phyloP scores from a whole-genome alignment of 768 basidiomycete species.

The Collybia sp. region DNA sequence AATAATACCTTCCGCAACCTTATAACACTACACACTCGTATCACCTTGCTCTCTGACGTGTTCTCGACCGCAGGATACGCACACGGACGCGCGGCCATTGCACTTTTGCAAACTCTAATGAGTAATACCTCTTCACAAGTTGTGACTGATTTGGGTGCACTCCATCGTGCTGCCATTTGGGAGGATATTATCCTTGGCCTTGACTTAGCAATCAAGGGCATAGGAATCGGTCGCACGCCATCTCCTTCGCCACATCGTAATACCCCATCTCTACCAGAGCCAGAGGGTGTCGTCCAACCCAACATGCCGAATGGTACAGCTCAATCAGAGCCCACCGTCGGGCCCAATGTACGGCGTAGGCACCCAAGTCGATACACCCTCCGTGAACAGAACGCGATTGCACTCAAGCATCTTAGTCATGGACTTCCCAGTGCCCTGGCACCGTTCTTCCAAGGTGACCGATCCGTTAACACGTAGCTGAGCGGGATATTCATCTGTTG shows the following conservation, averaged over 20 bases:
- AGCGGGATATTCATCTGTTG: not conserved
- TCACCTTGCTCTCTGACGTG: slow-evolving; percentile 82
- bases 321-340: slow-evolving; percentile 10
- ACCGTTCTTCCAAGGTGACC: slow-evolving; percentile 82
- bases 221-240: slow-evolving; percentile 40
- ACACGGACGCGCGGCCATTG: slow-evolving; percentile 72
- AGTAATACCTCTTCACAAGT: slow-evolving; percentile 57
- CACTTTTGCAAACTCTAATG: slow-evolving; percentile 73
- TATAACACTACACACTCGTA: slow-evolving; percentile 70
- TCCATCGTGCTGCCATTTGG: slow-evolving; percentile 83
- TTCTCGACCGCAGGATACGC: slow-evolving; percentile 80
- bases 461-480: not conserved
- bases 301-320: slow-evolving; percentile 23
- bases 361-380: slow-evolving; percentile 18
- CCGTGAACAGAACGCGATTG: slow-evolving; percentile 63
- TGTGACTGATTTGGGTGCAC: slow-evolving; percentile 65
- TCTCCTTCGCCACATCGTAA: slow-evolving; percentile 39
- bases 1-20: slow-evolving; percentile 70
- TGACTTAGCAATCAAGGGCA: slow-evolving; percentile 49
- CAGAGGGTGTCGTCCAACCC: slow-evolving; percentile 23
- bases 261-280: slow-evolving; percentile 35
- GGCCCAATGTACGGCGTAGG: not conserved
- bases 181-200: slow-evolving; percentile 79
- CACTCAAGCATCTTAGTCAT: slow-evolving; percentile 75
- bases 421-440: slow-evolving; percentile 71